Conservation (phyloP, 352 stramenopile genomes). For the Lagenidium giganteum region DNA sequence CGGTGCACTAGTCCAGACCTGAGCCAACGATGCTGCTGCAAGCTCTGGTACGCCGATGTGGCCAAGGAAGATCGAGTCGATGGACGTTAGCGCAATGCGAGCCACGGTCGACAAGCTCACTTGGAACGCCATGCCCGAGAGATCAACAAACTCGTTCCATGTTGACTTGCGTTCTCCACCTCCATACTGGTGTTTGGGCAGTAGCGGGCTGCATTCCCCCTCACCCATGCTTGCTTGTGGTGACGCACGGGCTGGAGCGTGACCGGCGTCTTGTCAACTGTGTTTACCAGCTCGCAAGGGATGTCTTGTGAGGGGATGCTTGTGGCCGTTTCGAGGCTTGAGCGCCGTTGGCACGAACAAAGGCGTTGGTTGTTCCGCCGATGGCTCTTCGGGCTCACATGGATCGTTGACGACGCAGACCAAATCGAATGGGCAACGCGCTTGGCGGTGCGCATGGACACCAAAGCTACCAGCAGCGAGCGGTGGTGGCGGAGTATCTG, state of each 20-base stretch:
- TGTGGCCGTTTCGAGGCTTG: too few species aligned
- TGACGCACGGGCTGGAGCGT: slow-evolving; percentile 14
- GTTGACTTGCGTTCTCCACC: slow-evolving; percentile 16
- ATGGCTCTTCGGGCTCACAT: too few species aligned
- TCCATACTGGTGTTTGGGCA: slow-evolving; percentile 17
- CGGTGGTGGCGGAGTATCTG: slow-evolving; percentile 56
- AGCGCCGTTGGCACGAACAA: too few species aligned
- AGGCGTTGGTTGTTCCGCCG: too few species aligned
- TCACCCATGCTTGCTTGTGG: neutral
- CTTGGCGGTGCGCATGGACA: too few species aligned
- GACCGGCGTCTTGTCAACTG: too few species aligned
- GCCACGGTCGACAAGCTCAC: slow-evolving; percentile 61
- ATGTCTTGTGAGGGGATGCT: too few species aligned
- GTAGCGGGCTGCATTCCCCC: slow-evolving; percentile 42
- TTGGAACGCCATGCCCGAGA: slow-evolving; percentile 59
- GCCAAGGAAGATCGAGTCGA: slow-evolving; percentile 74
- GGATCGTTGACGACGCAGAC: too few species aligned
- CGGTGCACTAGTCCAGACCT: slow-evolving; percentile 61
- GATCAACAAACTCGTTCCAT: slow-evolving; percentile 50
- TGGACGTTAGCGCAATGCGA: slow-evolving; percentile 54
- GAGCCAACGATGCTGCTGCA: slow-evolving; percentile 58
- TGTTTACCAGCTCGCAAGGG: too few species aligned
- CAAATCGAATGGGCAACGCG: too few species aligned
- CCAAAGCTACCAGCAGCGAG: slow-evolving; percentile 23
- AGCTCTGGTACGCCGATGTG: slow-evolving; percentile 72